Percentiles rank a stretch among this genome's conserved stretches.
phyloP scores from a whole-genome alignment of 495 filamentous ascomycete species.

The Apodospora peruviana region DNA sequence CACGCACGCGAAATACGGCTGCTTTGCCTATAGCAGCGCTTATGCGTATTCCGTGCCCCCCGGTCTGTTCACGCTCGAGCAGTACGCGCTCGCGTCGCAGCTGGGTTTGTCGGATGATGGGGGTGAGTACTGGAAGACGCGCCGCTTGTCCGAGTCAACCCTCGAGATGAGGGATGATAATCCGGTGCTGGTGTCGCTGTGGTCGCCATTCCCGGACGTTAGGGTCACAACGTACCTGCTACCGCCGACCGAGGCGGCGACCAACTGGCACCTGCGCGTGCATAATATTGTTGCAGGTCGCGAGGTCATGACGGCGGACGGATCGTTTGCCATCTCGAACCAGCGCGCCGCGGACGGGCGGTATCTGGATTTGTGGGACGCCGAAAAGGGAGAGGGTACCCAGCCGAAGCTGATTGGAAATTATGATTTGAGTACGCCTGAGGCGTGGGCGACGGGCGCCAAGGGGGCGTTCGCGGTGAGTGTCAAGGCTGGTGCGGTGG shows the following conservation, averaged over 20 bases:
- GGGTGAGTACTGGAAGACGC: constrained; percentile 74
- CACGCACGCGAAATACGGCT: constrained; percentile 76
- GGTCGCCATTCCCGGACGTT: constrained; percentile 65
- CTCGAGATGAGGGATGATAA: constrained; percentile 43
- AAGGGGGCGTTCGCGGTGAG: constrained; percentile 59
- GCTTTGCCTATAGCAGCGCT: constrained; percentile 68
- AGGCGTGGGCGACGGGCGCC: constrained; percentile 49
- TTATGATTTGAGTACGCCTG: constrained; percentile 47
- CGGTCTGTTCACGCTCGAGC: constrained; percentile 68
- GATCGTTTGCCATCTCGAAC: constrained; percentile 64
- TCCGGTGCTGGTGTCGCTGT: constrained; percentile 58
- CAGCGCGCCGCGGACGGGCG: constrained; percentile 53
- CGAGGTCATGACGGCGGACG: constrained; percentile 62
- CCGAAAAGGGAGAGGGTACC: constrained; percentile 39
- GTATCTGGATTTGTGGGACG: constrained; percentile 48
- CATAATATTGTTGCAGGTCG: constrained; percentile 53
- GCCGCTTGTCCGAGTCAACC: constrained; percentile 51
- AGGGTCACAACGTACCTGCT: constrained; percentile 57
- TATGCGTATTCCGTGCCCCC: constrained; percentile 75
- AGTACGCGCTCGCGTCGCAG: constrained; percentile 67
- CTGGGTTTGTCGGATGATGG: constrained; percentile 72
- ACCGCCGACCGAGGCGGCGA: constrained; percentile 45
- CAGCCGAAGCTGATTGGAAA: constrained; percentile 47
- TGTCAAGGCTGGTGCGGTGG: constrained; percentile 58
- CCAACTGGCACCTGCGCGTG: constrained; percentile 64